Conservation (phyloP, 2,329 filamentous ascomycete genomes). For the Talaromyces sp. region DNA sequence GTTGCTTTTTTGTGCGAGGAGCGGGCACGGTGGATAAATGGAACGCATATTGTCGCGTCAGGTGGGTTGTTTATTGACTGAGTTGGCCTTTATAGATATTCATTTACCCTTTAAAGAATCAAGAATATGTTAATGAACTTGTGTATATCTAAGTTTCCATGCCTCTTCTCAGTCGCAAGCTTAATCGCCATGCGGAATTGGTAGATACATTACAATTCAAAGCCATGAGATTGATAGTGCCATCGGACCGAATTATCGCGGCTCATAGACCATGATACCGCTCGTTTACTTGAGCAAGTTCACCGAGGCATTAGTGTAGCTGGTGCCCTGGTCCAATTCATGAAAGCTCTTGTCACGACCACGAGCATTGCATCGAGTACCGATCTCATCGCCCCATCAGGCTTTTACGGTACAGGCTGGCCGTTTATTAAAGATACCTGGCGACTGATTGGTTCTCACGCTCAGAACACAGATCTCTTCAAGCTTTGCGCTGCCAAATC, state of each 20-base stretch:
- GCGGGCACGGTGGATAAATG: not conserved
- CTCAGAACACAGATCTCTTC: not conserved
- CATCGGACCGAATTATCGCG: not conserved
- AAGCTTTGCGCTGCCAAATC: not conserved
- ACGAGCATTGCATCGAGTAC: conserved; percentile 5
- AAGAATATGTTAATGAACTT: too few species aligned
- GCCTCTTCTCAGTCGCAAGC: too few species aligned
- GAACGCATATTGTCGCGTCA: not conserved
- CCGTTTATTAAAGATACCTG: not conserved
- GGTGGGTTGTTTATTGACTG: not conserved
- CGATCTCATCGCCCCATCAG: not conserved
- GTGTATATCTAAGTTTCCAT: too few species aligned
- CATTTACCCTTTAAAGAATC: too few species aligned
- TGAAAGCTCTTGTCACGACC: not conserved
- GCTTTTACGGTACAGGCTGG: not conserved
- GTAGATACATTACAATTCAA: too few species aligned
- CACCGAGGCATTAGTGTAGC: conserved; percentile 1
- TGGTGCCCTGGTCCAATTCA: not conserved
- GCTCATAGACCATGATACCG: not conserved
- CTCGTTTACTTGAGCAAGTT: conserved; percentile 1
- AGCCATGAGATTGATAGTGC: not conserved
- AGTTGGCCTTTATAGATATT: not conserved
- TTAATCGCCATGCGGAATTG: too few species aligned
- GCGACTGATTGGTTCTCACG: not conserved
- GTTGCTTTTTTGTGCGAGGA: not conserved